phyloP scores from a whole-genome alignment of 2,329 filamentous ascomycete genomes.

The Drechslerella coelobrocha region DNA sequence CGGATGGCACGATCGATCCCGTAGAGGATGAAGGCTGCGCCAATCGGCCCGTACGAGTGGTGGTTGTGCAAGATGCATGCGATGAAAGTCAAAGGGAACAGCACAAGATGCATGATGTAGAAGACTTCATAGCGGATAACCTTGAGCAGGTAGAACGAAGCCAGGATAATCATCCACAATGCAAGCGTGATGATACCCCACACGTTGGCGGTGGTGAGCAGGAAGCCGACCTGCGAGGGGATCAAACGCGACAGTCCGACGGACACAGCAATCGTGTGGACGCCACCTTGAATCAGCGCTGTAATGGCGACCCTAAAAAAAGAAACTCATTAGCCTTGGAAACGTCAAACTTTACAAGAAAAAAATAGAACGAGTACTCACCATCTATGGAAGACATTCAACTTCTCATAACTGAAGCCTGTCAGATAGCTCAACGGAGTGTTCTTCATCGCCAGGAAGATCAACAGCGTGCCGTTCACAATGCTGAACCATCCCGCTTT shows the following conservation, averaged over 20 bases:
- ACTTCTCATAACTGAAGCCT: slow-evolving; percentile 48
- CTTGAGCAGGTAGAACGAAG: slow-evolving; percentile 50
- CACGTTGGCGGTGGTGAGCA: slow-evolving; percentile 42
- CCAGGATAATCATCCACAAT: slow-evolving; percentile 48
- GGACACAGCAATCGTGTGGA: slow-evolving; percentile 48
- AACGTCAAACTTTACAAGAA: background rate
- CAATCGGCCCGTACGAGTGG: slow-evolving; percentile 42
- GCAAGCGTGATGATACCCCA: slow-evolving; percentile 49
- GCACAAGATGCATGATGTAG: slow-evolving; percentile 41
- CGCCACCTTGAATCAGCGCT: slow-evolving; percentile 39
- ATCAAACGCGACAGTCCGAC: slow-evolving; percentile 48
- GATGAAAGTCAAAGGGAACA: slow-evolving; percentile 47
- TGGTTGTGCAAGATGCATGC: slow-evolving; percentile 48
- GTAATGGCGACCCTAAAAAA: slow-evolving; percentile 43
- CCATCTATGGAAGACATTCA: slow-evolving; percentile 50
- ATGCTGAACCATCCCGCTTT: slow-evolving; percentile 47
- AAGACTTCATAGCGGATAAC: slow-evolving; percentile 49
- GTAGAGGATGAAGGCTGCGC: slow-evolving; percentile 35
- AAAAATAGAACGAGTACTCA: slow-evolving; percentile 5
- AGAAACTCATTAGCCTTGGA: slow-evolving; percentile 7
- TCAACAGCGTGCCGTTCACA: slow-evolving; percentile 43
- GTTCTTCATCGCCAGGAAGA: slow-evolving; percentile 51
- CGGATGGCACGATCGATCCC: slow-evolving; percentile 38
- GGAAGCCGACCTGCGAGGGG: slow-evolving; percentile 45
- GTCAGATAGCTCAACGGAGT: slow-evolving; percentile 47